These are phyloP conservation scores for Cynara cardunculus DNA, from an alignment of 129 eudicot genomes.

Conservation along the genomic window DNA sequence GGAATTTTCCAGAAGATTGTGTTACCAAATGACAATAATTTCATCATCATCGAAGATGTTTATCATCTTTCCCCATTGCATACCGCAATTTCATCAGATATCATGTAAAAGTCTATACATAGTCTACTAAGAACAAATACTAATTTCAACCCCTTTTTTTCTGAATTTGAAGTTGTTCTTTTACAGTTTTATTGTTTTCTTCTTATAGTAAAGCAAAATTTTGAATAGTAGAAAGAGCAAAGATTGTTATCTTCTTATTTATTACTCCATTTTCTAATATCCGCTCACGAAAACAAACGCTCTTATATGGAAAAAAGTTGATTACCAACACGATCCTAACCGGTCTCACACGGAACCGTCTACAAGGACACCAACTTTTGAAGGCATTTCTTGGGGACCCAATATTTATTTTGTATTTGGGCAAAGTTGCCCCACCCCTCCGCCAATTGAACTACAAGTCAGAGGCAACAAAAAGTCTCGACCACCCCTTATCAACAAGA, in stretches of 20 bases:
- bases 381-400: no score
- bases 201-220: not conserved
- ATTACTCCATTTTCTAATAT: no score
- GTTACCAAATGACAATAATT: not conserved
- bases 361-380: no score
- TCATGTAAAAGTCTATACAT: not conserved
- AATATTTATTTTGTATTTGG: no score
- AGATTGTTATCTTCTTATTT: slow-evolving; percentile 1
- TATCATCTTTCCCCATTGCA: not conserved
- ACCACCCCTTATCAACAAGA: no score
- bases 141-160: not conserved
- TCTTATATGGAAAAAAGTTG: no score
- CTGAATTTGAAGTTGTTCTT: not conserved
- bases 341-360: no score
- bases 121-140: not conserved
- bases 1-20: not conserved
- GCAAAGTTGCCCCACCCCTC: no score
- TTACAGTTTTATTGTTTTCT: not conserved
- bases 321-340: no score
- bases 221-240: slow-evolving; percentile 8
- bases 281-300: no score
- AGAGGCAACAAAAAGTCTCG: no score
- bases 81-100: not conserved
- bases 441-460: no score
- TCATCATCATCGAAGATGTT: not conserved